Base-by-base conservation (phyloP, 140 eudicot genomes). In the Stevia rebaudiana region DNA sequence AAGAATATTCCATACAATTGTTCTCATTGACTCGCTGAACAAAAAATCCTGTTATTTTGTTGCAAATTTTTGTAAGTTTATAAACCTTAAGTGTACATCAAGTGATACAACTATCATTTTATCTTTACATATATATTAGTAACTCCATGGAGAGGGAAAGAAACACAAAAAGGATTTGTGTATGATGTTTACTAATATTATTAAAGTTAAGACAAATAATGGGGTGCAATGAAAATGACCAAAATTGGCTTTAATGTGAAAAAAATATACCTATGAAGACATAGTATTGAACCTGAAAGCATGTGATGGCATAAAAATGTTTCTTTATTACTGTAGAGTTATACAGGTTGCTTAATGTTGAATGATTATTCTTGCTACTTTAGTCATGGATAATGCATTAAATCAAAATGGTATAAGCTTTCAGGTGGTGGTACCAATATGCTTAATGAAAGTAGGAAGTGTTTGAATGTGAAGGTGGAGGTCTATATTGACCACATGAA, bases 301-400 rank as follows among this genome's bases (percentile, higher is more conserved):
- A 63, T 43, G 69, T 16, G 25, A 17, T 25, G 69, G 69, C 23
- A 8, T n/a, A 44, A 47, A 43, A 9, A 24, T 62, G 39, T 43
- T 25, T 19, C 43, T 19, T 7, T 23, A 28, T 16, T 22, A 36
- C 42, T 52, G 8, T 22, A 67, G 13, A 35, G 41, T 10, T 23
- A 67, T 22, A 9, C 36, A 28, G 39, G 22, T 16, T 65, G 33
- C 31, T 4, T 66, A 50, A 49, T 22, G 39, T 50, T 35, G 11
- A 49, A 23, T 50, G 16, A 13, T 49, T 19, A n/a, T 31, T 30
- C 71, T 12, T 47, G 21, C 8, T 19, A 48, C 47, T 48, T 65
- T 12, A 33, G 60, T 65, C 71, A 54, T 41, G 25, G 18, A 21
- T 4, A 49, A 18, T 2, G 12, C 54, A 48, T 18, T 7, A 11